Evolutionary conservation across 23 red algal genomes (phyloP), one percentile per base, ranked within the genome.

Genomic region (Gracilaria domingensis): DNA sequence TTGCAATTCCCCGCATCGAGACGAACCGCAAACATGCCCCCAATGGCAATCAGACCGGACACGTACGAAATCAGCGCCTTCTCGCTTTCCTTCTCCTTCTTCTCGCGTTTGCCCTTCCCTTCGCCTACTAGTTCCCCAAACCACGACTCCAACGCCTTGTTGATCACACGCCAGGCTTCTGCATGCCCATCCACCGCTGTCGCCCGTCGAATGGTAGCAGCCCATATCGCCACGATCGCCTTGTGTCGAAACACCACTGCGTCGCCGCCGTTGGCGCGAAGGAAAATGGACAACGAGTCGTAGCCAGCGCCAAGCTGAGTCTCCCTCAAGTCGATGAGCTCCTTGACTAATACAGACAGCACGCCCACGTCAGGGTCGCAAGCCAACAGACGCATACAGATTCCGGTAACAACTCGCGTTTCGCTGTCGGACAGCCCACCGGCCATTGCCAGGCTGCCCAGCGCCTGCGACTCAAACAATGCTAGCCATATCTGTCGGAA

Each of bases 211-310:
- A 88, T 56, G 20, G 55, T 11, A 20, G 44, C 66, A 12, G 67
- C 30, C 84, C 84, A 88, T 55, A 88, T 76, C 39, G 30, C 66
- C 18, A 48, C 84, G 59, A 88, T 67, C 29, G 84, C 84, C 72
- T 55, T 75, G 66, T 88, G 84, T n/a, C 84, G 84, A 13, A 88
- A 45, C 48, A 48, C 18, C 21, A 53, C 64, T 18, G 44, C 69
- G 17, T 23, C 28, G n/a, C 28, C 32, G 47, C 47, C 72, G 17
- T 24, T 20, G 39, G 39, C 66, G 23, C 23, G 33, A 4, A 88
- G 56, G n/a, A 88, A 34, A 70, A 76, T 25, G n/a, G 35, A 36
- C 65, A 88, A 55, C 13, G 84, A 88, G 51, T 88, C 84, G 36
- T 57, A 88, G 2, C 84, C 84, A 24, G 51, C 11, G 7, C 29